phyloP scores from a whole-genome alignment of 2,329 filamentous ascomycete species.

The Penicillium sp. region DNA sequence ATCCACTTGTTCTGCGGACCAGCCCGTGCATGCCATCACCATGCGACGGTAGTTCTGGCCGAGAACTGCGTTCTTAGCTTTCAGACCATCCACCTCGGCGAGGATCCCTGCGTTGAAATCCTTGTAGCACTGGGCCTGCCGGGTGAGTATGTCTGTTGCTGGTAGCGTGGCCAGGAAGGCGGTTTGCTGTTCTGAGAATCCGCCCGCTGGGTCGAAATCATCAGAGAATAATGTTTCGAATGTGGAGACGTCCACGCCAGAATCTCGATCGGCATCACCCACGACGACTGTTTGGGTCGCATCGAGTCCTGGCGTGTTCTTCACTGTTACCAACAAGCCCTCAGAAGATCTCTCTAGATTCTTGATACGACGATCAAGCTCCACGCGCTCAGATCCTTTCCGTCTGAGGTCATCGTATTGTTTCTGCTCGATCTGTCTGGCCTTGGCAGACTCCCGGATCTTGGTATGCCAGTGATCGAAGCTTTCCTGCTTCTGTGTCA shows the following conservation, averaged over 20 bases:
- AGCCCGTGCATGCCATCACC: constrained; percentile 81
- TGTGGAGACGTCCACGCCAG: constrained; percentile 37
- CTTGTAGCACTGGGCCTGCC: constrained; percentile 70
- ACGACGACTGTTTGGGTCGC: constrained; percentile 48
- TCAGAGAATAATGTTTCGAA: constrained; percentile 42
- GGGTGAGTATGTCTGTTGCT: constrained; percentile 62
- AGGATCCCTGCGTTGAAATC: constrained; percentile 68
- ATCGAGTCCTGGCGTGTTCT: constrained; percentile 50
- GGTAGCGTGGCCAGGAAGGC: constrained; percentile 58
- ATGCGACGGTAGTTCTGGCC: constrained; percentile 87
- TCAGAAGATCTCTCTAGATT: constrained; percentile 77
- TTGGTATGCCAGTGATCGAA: constrained; percentile 81
- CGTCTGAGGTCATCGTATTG: constrained; percentile 70
- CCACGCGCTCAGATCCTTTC: constrained; percentile 65
- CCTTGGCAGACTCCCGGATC: constrained; percentile 76
- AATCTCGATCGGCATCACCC: constrained; percentile 52
- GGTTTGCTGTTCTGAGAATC: constrained; percentile 43
- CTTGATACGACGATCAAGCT: constrained; percentile 67
- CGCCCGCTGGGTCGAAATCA: constrained; percentile 44
- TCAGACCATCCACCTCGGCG: constrained; percentile 69
- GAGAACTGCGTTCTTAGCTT: constrained; percentile 77
- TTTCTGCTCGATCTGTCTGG: constrained; percentile 75
- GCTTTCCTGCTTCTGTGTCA: constrained; percentile 78
- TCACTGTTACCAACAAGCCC: constrained; percentile 63
- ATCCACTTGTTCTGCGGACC: constrained; percentile 77